Evolutionary conservation across 2,329 filamentous ascomycete genomes (phyloP).

Genomic region (Paraphaeosphaeria sporulosa): DNA sequence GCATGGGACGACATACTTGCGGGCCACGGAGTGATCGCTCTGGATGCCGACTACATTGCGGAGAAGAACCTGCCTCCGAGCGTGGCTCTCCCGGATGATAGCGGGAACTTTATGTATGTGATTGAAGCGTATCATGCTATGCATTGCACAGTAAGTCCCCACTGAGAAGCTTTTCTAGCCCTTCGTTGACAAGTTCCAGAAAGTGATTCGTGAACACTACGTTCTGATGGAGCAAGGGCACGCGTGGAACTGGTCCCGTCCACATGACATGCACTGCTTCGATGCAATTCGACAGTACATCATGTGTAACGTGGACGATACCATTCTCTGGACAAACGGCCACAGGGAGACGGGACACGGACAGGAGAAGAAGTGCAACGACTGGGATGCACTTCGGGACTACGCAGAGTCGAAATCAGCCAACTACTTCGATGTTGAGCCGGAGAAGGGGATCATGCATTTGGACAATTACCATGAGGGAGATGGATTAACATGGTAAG

Average conservation of each 20-base stretch:
- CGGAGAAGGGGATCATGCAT: slow-evolving; percentile 13
- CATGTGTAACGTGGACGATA: slow-evolving; percentile 19
- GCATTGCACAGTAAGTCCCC: slow-evolving; percentile 14
- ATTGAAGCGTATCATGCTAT: slow-evolving; percentile 21
- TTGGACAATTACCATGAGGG: slow-evolving; percentile 14
- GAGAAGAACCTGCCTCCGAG: slow-evolving; percentile 13
- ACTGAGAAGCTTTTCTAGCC: no score
- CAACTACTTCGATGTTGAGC: slow-evolving; percentile 18
- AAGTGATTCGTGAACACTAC: slow-evolving; percentile 8
- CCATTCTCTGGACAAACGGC: slow-evolving; percentile 13
- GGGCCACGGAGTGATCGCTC: slow-evolving; percentile 18
- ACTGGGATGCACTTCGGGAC: slow-evolving; percentile 16
- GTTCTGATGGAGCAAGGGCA: slow-evolving; percentile 4
- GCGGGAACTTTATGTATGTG: slow-evolving; percentile 15
- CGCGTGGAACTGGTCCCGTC: slow-evolving; percentile 13
- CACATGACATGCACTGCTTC: slow-evolving; percentile 15
- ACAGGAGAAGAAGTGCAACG: slow-evolving; percentile 14
- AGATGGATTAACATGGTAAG: slow-evolving; percentile 12
- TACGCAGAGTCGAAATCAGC: slow-evolving; percentile 15
- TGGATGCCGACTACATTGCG: slow-evolving; percentile 10
- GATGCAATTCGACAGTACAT: slow-evolving; percentile 17
- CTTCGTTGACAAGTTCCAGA: not conserved
- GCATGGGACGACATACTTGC: slow-evolving; percentile 18
- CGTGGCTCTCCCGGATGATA: slow-evolving; percentile 10
- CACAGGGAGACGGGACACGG: slow-evolving; percentile 14